Evolutionary conservation across 805 yeast genomes (phyloP).

Genomic region (Komagataella mondaviorum): DNA sequence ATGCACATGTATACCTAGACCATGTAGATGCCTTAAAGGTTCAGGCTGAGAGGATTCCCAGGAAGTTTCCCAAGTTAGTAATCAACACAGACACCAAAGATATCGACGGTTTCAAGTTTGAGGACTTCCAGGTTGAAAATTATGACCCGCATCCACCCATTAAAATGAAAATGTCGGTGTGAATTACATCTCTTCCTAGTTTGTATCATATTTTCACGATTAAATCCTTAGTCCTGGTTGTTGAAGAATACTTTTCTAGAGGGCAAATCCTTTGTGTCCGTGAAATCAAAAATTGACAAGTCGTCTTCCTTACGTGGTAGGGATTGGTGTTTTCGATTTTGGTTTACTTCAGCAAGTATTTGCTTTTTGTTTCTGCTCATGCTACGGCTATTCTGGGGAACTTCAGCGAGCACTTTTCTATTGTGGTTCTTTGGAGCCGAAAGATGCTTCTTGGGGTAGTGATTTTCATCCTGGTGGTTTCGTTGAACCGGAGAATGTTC

Average conservation of each 20-base stretch:
- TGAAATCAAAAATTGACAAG: not conserved
- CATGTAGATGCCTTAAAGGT: constrained; percentile 84
- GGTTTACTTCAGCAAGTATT: not conserved
- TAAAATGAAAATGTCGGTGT: constrained; percentile 96
- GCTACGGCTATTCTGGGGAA: not conserved
- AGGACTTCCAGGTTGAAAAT: constrained; percentile 71
- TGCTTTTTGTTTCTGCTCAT: not conserved
- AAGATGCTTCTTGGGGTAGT: not conserved
- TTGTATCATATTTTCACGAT: not conserved
- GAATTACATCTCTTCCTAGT: constrained; percentile 6
- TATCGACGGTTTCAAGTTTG: constrained; percentile 82
- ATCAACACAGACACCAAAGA: constrained; percentile 53
- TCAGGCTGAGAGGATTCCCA: constrained; percentile 67
- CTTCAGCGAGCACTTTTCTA: not conserved
- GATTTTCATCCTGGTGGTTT: not conserved
- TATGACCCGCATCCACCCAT: constrained; percentile 77
- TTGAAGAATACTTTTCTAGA: no score
- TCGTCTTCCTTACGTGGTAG: not conserved
- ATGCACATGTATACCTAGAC: constrained; percentile 88
- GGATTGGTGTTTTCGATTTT: not conserved
- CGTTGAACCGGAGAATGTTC: not conserved
- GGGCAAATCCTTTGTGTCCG: not conserved
- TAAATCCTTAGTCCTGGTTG: not conserved
- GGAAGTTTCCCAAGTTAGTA: constrained; percentile 63
- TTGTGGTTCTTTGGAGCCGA: not conserved